Percentiles rank a stretch among this genome's conserved stretches.
Conservation (phyloP, 805 yeast genomes). For the Teunomyces pallodes region DNA sequence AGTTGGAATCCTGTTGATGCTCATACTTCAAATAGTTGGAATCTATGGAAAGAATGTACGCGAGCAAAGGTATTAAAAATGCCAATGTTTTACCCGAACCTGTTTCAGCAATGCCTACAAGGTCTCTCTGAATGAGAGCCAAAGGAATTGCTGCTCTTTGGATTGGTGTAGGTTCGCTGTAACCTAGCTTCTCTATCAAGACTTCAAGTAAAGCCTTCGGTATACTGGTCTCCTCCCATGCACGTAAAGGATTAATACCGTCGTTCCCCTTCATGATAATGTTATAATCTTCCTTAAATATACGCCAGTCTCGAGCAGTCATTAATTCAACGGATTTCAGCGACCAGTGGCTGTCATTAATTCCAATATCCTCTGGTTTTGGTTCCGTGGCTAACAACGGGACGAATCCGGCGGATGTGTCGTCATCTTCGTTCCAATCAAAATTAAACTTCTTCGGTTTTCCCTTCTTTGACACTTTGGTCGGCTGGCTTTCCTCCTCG, state of each 20-base stretch:
- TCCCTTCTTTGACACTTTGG: not conserved
- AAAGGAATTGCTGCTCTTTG: constrained; percentile 87
- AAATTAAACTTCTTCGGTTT: constrained; percentile 49
- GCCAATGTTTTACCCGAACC: constrained; percentile 95
- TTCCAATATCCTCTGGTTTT: not conserved
- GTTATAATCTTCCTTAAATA: constrained; percentile 72
- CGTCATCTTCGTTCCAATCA: constrained; percentile 68
- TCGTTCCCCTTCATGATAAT: constrained; percentile 52
- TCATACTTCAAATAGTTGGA: constrained; percentile 32
- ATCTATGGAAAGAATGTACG: constrained; percentile 44
- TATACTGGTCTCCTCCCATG: constrained; percentile 66
- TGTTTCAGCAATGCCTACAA: constrained; percentile 91
- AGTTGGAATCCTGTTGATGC: constrained; percentile 44
- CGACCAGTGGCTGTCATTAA: constrained; percentile 55
- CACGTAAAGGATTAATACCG: constrained; percentile 59
- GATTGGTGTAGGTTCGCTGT: constrained; percentile 78
- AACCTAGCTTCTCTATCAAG: constrained; percentile 42
- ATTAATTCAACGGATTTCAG: constrained; percentile 61
- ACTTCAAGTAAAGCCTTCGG: constrained; percentile 32
- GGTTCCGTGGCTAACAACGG: constrained; percentile 33
- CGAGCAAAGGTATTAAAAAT: constrained; percentile 69
- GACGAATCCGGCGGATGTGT: constrained; percentile 49
- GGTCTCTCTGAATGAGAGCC: constrained; percentile 56
- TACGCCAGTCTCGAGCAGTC: constrained; percentile 88
- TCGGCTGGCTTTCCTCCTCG: not conserved